These are phyloP conservation scores for Penstemon davidsonii DNA, from an alignment of 257 asterid species.

Conservation along the genomic window DNA sequence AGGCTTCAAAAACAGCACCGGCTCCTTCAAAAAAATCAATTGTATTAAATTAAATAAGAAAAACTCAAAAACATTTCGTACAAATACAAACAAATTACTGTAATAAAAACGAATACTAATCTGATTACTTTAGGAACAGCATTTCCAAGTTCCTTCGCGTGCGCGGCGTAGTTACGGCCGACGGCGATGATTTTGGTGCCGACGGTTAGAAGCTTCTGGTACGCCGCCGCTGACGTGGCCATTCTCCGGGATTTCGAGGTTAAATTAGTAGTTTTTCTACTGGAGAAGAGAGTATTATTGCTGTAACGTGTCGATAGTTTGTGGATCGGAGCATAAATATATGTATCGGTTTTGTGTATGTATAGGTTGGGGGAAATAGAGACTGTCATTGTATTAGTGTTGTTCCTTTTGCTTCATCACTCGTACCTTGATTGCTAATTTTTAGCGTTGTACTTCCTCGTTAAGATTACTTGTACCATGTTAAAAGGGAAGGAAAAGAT, in stretches of 20 bases:
- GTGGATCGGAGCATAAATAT: constrained; percentile 34
- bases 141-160: constrained; percentile 94
- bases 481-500: neutral
- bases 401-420: constrained; percentile 22
- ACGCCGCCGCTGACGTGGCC: constrained; percentile 68
- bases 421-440: constrained; percentile 18
- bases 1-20: constrained; percentile 94
- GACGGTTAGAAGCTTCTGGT: constrained; percentile 62
- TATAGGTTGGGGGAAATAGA: neutral
- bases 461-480: neutral
- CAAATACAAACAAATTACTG: no score
- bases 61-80: neutral
- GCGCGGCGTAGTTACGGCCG: constrained; percentile 97
- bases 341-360: constrained; percentile 7
- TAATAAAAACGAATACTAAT: neutral
- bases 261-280: constrained; percentile 9
- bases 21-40: constrained; percentile 54
- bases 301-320: constrained; percentile 21
- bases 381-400: neutral
- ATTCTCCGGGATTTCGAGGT: constrained; percentile 32
- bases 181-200: constrained; percentile 92
- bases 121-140: constrained; percentile 72
- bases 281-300: constrained; percentile 14
- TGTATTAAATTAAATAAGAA: neutral
- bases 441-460: neutral